Percentiles rank a stretch among this genome's conserved stretches.
These are phyloP conservation scores for Russula griseocarnosa DNA, from an alignment of 768 basidiomycete genomes.

Conservation along the genomic window DNA sequence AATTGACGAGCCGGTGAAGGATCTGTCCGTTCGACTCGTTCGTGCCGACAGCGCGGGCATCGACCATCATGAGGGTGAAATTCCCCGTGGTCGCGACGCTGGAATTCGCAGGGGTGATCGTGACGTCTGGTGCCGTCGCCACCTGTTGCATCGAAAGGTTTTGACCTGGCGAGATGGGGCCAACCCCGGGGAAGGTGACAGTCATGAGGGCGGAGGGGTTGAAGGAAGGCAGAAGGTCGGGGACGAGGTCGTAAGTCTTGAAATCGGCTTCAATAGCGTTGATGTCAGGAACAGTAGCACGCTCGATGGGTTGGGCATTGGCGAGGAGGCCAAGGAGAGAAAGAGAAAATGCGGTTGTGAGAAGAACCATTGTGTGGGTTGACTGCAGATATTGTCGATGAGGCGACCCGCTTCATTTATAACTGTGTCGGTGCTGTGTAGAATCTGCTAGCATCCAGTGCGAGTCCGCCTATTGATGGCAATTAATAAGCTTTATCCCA, in stretches of 20 bases:
- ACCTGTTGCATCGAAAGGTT: conserved; percentile 52
- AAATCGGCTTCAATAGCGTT: conserved; percentile 68
- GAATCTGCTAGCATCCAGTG: neutral
- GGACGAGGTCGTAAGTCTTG: conserved; percentile 55
- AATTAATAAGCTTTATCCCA: too few species aligned
- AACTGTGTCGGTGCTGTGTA: neutral
- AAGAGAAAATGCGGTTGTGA: conserved; percentile 31
- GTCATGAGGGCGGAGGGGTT: conserved; percentile 54
- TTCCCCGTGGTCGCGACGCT: conserved; percentile 44
- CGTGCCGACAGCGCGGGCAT: conserved; percentile 63
- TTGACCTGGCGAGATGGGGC: conserved; percentile 55
- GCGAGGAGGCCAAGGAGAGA: conserved; percentile 42
- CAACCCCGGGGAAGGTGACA: conserved; percentile 48
- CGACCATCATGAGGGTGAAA: conserved; percentile 71
- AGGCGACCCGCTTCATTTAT: too few species aligned
- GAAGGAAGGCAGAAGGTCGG: conserved; percentile 56
- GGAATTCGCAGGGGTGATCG: conserved; percentile 48
- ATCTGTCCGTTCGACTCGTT: conserved; percentile 57
- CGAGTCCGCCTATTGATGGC: too few species aligned
- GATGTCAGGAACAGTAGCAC: conserved; percentile 44
- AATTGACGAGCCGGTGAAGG: conserved; percentile 78
- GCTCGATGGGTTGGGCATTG: conserved; percentile 42
- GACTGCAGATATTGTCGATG: too few species aligned
- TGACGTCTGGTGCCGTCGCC: conserved; percentile 49
- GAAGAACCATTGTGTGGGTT: conserved; percentile 7